Conservation (phyloP, 768 basidiomycete genomes). For the Amanita jacksonii region DNA sequence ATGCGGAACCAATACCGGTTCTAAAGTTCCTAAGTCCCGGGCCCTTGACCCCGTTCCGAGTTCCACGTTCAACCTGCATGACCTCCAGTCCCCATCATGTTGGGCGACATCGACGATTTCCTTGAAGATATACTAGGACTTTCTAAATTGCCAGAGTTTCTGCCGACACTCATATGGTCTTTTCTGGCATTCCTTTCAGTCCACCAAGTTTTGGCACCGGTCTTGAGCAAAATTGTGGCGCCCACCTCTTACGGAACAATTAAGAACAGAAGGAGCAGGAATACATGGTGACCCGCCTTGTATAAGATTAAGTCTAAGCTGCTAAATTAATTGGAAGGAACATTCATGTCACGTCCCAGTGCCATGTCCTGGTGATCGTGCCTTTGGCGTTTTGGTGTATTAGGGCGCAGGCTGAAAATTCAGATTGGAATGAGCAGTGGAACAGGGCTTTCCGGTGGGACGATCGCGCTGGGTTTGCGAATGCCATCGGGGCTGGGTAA, state of each 20-base stretch:
- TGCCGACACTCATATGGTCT: constrained; percentile 43
- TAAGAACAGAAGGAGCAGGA: constrained; percentile 31
- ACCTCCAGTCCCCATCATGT: too few relatives aligned
- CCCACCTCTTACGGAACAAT: constrained; percentile 39
- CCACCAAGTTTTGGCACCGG: constrained; percentile 51
- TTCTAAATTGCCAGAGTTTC: constrained; percentile 42
- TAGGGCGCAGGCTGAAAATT: constrained; percentile 18
- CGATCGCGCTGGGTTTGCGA: constrained; percentile 40
- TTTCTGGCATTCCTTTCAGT: constrained; percentile 48
- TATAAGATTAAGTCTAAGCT: not conserved
- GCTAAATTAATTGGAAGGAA: constrained; percentile 33
- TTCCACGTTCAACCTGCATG: too few relatives aligned
- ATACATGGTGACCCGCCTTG: constrained; percentile 70
- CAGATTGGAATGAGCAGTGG: constrained; percentile 45
- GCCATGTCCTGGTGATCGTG: constrained; percentile 60
- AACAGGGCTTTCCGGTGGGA: constrained; percentile 63
- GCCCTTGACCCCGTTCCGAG: too few relatives aligned
- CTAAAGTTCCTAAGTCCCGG: not conserved
- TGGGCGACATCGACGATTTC: constrained; percentile 3
- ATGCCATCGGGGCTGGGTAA: constrained; percentile 67
- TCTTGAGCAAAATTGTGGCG: constrained; percentile 36
- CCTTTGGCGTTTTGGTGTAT: constrained; percentile 52
- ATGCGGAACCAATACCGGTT: not conserved
- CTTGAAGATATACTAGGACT: constrained; percentile 32
- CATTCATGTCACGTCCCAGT: constrained; percentile 62